Conservation (phyloP, 257 asterid species). For the Verbascum thapsus region DNA sequence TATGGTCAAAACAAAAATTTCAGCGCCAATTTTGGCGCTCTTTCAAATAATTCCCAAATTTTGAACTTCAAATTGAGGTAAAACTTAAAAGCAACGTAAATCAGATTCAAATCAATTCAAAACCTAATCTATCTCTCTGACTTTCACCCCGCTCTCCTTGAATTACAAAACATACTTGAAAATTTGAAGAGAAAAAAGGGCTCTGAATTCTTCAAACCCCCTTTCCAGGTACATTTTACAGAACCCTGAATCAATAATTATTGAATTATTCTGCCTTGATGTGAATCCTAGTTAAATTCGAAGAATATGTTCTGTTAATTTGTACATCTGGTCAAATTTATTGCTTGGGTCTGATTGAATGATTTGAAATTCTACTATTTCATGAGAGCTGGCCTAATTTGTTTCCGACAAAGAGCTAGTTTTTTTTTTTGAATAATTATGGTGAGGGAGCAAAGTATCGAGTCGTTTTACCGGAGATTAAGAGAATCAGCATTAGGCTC, state of each 20-base stretch:
- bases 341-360: conserved; percentile 17
- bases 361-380: conserved; percentile 25
- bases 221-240: conserved; percentile 35
- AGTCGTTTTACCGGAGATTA: conserved; percentile 64
- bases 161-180: conserved; percentile 22
- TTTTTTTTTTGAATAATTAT: conserved; percentile 43
- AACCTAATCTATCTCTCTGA: conserved; percentile 14
- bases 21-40: conserved; percentile 55
- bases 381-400: conserved; percentile 25
- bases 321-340: conserved; percentile 15
- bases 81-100: conserved; percentile 1
- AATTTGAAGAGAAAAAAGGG: neutral
- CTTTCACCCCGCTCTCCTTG: conserved; percentile 15
- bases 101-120: conserved; percentile 36
- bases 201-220: conserved; percentile 17
- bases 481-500: conserved; percentile 72
- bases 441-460: conserved; percentile 85
- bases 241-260: too few species aligned
- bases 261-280: neutral
- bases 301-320: conserved; percentile 9
- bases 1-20: too few species aligned
- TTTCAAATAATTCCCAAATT: conserved; percentile 35
- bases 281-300: neutral
- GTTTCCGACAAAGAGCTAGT: conserved; percentile 9
- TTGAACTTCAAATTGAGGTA: conserved; percentile 25